Conservation (phyloP, 1,284 basidiomycete species). For the Xerocomus cyaneibrunnescens region DNA sequence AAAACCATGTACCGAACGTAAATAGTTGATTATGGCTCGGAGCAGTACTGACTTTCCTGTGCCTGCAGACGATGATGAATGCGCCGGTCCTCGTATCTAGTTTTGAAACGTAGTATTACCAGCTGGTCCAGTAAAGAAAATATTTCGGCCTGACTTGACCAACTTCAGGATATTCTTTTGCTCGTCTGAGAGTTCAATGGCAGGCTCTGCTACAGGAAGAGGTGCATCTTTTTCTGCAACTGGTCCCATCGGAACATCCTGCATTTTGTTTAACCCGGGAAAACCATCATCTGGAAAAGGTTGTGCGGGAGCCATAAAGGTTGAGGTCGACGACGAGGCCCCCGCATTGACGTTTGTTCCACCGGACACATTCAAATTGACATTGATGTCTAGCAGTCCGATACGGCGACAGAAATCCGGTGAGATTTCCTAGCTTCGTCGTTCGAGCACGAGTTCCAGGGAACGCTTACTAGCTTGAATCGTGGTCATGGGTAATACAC, state of each 20-base stretch:
- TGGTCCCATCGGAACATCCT: not conserved
- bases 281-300: not conserved
- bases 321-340: conserved; percentile 7
- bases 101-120: conserved; percentile 39
- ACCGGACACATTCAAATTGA: conserved; percentile 21
- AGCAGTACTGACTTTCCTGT: conserved; percentile 82
- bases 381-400: conserved; percentile 20
- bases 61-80: conserved; percentile 42
- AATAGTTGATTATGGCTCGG: conserved; percentile 63
- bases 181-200: conserved; percentile 44
- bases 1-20: conserved; percentile 44
- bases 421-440: not conserved
- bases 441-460: not conserved
- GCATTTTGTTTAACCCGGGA: not conserved
- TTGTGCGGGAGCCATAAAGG: not conserved
- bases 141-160: conserved; percentile 56
- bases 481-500: conserved; percentile 8
- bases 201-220: conserved; percentile 6
- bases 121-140: conserved; percentile 83
- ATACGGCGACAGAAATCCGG: not conserved
- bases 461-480: conserved; percentile 21
- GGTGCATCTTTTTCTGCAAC: not conserved
- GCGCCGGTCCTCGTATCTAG: not conserved
- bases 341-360: conserved; percentile 2
- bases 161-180: conserved; percentile 58